Base-by-base conservation (phyloP, 164 flowering plant species). In the Sedum album region DNA sequence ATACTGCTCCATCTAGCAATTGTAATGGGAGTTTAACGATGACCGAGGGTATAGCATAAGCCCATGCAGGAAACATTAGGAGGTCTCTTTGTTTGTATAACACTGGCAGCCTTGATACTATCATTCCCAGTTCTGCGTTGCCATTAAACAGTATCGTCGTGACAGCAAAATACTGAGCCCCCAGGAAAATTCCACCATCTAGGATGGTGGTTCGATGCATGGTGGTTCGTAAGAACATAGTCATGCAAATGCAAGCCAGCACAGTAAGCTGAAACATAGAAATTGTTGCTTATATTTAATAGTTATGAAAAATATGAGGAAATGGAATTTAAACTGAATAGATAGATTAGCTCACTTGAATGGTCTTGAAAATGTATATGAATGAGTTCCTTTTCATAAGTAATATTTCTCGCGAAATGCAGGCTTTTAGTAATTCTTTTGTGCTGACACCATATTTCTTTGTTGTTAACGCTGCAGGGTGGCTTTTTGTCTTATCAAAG, bases 311-410 rank as follows among this genome's bases (percentile, higher is more conserved):
- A 44, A 0, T 3, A 13, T 9, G 17, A 44, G 38, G 7, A 35
- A 11, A 44, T 39, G 42, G 15, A 44, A 5, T 15, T 44, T 44
- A 44, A 44, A 44, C 15, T 5, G 18, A 44, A 15, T 35, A 15
- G 15, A 13, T 17, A 44, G 48, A 17, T 44, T 44, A 3, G 69
- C 76, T 38, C 39, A 85, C 85, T 70, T 78, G 85, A 42, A 23
- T 6, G 36, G 80, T 48, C 70, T 85, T 84, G 77, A 81, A 86
- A 44, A 79, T 68, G 70, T 81, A 78, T 28, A 83, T 79, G 60
- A 82, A 84, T 1, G 89, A 84, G 55, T 82, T 83, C 53, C 87
- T 79, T 69, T 84, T 78, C 88, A 84, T 82, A 33, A 84, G 77
- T 75, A 84, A 71, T 44, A 41, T 48, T 53, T 84, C 88, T 68